phyloP scores from a whole-genome alignment of 805 yeast genomes.

The Wickerhamomyces canadensis region DNA sequence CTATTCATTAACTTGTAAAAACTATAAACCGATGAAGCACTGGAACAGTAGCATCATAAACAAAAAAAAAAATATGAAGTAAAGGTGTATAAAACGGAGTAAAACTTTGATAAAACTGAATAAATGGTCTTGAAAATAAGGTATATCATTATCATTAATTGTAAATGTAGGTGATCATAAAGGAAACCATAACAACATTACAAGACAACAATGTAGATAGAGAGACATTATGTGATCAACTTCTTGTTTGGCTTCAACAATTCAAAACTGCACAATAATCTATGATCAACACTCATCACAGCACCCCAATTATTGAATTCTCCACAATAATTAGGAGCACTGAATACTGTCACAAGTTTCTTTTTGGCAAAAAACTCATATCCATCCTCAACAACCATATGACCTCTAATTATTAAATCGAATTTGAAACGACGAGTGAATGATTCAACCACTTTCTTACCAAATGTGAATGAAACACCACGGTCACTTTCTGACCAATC shows the following conservation, averaged over 20 bases:
- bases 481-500: constrained; percentile 82
- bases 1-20: too few relatives aligned
- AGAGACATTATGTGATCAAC: too few relatives aligned
- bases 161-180: too few relatives aligned
- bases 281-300: constrained; percentile 93
- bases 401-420: constrained; percentile 77
- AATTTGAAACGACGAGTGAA: constrained; percentile 63
- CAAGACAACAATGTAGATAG: too few relatives aligned
- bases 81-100: too few relatives aligned
- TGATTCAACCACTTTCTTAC: constrained; percentile 64
- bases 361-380: constrained; percentile 75
- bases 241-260: constrained; percentile 66
- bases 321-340: constrained; percentile 72
- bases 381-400: constrained; percentile 88
- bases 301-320: constrained; percentile 88
- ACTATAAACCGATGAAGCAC: too few relatives aligned
- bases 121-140: too few relatives aligned
- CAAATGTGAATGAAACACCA: constrained; percentile 77
- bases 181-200: too few relatives aligned
- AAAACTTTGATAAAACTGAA: too few relatives aligned
- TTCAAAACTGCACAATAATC: constrained; percentile 88
- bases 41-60: too few relatives aligned
- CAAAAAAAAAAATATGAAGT: too few relatives aligned
- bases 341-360: constrained; percentile 70
- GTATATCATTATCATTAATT: too few relatives aligned